These are phyloP conservation scores for Daldinia decipiens DNA, from an alignment of 495 filamentous ascomycete genomes.

Conservation along the genomic window DNA sequence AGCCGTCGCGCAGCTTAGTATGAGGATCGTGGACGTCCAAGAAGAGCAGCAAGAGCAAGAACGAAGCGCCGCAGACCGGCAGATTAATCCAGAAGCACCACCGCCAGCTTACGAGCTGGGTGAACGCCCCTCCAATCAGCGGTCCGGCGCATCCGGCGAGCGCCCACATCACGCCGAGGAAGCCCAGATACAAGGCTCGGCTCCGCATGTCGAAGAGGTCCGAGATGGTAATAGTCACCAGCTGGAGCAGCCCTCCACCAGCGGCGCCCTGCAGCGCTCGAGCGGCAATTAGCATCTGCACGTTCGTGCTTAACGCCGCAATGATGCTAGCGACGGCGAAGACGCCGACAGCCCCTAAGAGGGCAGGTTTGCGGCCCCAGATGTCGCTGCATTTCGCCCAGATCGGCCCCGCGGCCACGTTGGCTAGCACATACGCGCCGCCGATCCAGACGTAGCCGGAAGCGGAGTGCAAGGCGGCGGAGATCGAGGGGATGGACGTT, in stretches of 20 bases:
- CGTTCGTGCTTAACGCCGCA: constrained; percentile 69
- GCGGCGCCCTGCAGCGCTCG: constrained; percentile 79
- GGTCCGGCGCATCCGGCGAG: constrained; percentile 74
- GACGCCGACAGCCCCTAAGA: constrained; percentile 73
- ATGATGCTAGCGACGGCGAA: constrained; percentile 71
- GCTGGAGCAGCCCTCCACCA: constrained; percentile 77
- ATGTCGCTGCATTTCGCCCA: constrained; percentile 70
- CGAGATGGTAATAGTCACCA: constrained; percentile 78
- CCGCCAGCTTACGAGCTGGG: constrained; percentile 51
- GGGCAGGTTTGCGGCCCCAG: constrained; percentile 78
- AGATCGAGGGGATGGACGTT: constrained; percentile 68
- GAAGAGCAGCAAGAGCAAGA: constrained; percentile 64
- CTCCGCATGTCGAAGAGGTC: constrained; percentile 64
- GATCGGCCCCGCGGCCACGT: constrained; percentile 54
- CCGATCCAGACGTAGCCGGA: constrained; percentile 75
- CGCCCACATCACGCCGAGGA: constrained; percentile 71
- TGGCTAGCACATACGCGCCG: constrained; percentile 66
- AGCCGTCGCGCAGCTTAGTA: constrained; percentile 61
- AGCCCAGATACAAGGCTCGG: constrained; percentile 46
- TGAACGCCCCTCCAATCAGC: constrained; percentile 75
- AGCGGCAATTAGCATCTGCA: constrained; percentile 76
- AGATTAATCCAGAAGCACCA: constrained; percentile 66
- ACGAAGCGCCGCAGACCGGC: constrained; percentile 64
- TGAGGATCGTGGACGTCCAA: constrained; percentile 70
- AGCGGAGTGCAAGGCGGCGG: constrained; percentile 65